phyloP scores from a whole-genome alignment of 345 rosid species.

The Eucalyptus erythrocorys region DNA sequence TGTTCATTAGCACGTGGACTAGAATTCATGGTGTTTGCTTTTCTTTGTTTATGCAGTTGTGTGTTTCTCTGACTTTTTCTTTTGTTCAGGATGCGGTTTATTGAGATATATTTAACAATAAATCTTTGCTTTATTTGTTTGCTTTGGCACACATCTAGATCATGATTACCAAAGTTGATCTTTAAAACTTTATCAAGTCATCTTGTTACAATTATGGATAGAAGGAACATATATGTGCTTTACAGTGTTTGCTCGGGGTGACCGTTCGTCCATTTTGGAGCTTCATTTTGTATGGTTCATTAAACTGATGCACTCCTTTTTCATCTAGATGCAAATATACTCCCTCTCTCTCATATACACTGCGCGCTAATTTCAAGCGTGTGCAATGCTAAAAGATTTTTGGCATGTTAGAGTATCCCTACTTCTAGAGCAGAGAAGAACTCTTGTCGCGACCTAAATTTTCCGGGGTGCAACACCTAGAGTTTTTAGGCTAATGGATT shows the following conservation, averaged over 20 bases:
- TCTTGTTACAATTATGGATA: neutral
- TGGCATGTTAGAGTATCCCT: neutral
- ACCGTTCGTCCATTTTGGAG: neutral
- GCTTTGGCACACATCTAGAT: neutral
- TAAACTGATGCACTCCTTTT: neutral
- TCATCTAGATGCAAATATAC: neutral
- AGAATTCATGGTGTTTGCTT: neutral
- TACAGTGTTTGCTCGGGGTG: neutral
- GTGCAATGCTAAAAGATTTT: neutral
- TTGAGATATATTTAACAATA: neutral
- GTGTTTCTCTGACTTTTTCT: neutral
- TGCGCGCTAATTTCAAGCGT: neutral
- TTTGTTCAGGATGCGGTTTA: neutral
- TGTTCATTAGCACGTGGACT: neutral
- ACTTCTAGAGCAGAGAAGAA: neutral
- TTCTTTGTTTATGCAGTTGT: neutral
- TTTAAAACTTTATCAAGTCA: neutral
- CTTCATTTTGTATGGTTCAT: neutral
- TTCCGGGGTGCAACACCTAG: no score
- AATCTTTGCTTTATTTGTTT: neutral
- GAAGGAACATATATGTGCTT: neutral
- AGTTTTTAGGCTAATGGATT: no score
- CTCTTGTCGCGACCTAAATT: no score
- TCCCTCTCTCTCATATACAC: neutral
- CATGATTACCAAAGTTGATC: neutral